phyloP scores from a whole-genome alignment of 768 basidiomycete species.

The Termitomyces sp. region DNA sequence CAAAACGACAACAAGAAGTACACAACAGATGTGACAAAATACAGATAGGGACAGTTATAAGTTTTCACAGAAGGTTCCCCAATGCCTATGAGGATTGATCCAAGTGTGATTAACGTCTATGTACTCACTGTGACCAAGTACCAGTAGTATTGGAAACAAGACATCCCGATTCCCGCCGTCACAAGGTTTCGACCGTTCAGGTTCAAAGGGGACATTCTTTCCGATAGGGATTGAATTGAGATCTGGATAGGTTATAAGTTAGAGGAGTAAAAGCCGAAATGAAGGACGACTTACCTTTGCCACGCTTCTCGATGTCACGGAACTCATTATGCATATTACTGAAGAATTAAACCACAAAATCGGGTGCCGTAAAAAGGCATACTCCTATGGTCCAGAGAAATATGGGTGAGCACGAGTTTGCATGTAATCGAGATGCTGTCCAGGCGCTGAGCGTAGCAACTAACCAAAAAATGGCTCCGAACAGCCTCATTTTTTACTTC shows the following conservation, averaged over 20 bases:
- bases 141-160: slow-evolving; percentile 14
- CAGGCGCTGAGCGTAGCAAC: slow-evolving; percentile 17
- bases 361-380: background rate
- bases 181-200: background rate
- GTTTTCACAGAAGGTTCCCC: slow-evolving; percentile 11
- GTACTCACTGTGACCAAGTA: slow-evolving; percentile 9
- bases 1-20: background rate
- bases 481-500: background rate
- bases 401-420: slow-evolving; percentile 19
- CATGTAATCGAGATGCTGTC: slow-evolving; percentile 13
- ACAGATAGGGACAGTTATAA: background rate
- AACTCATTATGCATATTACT: slow-evolving; percentile 16
- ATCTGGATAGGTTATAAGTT: background rate
- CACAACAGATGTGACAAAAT: background rate
- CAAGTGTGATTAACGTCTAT: slow-evolving; percentile 17
- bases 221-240: slow-evolving; percentile 6
- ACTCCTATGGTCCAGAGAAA: slow-evolving; percentile 19
- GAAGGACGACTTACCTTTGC: slow-evolving; percentile 3
- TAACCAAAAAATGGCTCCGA: slow-evolving; percentile 3
- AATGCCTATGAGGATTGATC: slow-evolving; percentile 25
- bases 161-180: slow-evolving; percentile 8
- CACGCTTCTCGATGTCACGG: slow-evolving; percentile 11
- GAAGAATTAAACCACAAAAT: background rate
- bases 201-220: slow-evolving; percentile 9
- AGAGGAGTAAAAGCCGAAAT: background rate